Percentiles rank a stretch among this genome's conserved stretches.
Conservation (phyloP, 2,329 filamentous ascomycete genomes). For the Aspergillus hortae region DNA sequence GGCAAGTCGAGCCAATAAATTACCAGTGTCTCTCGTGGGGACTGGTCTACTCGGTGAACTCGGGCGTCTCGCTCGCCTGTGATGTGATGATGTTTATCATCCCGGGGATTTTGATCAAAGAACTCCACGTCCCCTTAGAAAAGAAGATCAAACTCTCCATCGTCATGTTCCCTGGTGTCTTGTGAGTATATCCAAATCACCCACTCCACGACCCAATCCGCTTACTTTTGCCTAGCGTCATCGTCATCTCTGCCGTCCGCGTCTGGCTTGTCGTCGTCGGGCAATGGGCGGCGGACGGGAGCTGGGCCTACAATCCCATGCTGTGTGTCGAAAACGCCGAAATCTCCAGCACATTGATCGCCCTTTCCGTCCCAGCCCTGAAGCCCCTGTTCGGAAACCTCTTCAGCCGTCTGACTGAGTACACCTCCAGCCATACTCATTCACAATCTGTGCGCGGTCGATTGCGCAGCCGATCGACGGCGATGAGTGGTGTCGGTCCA, state of each 20-base stretch:
- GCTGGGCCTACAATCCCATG: constrained; percentile 52
- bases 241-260: constrained; percentile 48
- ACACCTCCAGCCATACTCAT: constrained; percentile 19
- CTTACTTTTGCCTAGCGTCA: constrained; percentile 36
- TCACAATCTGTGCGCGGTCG: constrained; percentile 3
- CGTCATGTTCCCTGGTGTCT: constrained; percentile 49
- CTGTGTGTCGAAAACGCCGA: constrained; percentile 50
- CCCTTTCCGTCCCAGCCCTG: constrained; percentile 50
- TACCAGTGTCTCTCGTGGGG: constrained; percentile 52
- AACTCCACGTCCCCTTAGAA: constrained; percentile 43
- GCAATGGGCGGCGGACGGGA: constrained; percentile 45
- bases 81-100: constrained; percentile 52
- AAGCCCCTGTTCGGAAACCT: constrained; percentile 44
- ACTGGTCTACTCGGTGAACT: constrained; percentile 51
- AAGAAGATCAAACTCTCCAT: constrained; percentile 48
- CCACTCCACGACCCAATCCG: constrained; percentile 1
- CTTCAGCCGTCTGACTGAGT: constrained; percentile 20
- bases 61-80: constrained; percentile 47
- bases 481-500: constrained; percentile 13
- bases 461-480: constrained; percentile 17
- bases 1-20: constrained; percentile 38
- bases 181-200: constrained; percentile 31
- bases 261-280: constrained; percentile 48
- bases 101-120: constrained; percentile 47
- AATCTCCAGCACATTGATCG: constrained; percentile 49